Base-by-base conservation (phyloP, 169 alveolate genomes). In the Cryptosporidium bovis region DNA sequence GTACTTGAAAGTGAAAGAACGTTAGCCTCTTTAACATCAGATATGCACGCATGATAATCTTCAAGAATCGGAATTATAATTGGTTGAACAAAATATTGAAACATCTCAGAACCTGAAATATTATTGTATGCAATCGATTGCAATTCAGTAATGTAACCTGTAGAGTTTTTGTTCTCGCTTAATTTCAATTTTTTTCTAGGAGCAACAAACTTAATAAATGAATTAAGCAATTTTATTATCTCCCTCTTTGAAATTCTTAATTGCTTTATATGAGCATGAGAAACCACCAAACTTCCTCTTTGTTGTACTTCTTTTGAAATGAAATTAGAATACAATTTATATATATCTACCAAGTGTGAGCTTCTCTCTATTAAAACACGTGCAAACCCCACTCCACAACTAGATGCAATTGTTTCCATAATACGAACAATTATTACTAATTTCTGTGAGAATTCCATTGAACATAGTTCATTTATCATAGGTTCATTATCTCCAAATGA, bases 391-490 rank as follows among this genome's bases (percentile, higher is more conserved):
- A 62, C 71, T 34, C 87, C 87, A 62, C 77, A 60, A 62, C 36
- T 77, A 24, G 87, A 77, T 44, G 87, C 87, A 34, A 77, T 77
- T 46, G 71, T 77, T 44, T 77, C 87, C 87, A 77, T 77, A 46
- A 77, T 77, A 24, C 87, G 69, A 29, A 36, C 62, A 40, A 77
- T 77, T 24, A 62, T 60, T 20, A 77, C 40, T 7, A 77, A 29
- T 40, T 46, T 56, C 29, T 77, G 87, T 44, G 87, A 77, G n/a
- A 50, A 36, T 24, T 77, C 87, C 58, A 77, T 56, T 7, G 87
- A 77, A 40, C 87, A 77, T 27, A 77, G 31, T n/a, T 56, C 69
- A 24, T 20, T 46, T 29, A 77, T 56, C 12, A 71, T 24, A 5
- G 3, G 62, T 62, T 77, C 51, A 36, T 60, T 77, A 12, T 77